Evolutionary conservation across 169 alveolate species (phyloP), one percentile per base, ranked within the genome.

Genomic region (Toxoplasma gondii): DNA sequence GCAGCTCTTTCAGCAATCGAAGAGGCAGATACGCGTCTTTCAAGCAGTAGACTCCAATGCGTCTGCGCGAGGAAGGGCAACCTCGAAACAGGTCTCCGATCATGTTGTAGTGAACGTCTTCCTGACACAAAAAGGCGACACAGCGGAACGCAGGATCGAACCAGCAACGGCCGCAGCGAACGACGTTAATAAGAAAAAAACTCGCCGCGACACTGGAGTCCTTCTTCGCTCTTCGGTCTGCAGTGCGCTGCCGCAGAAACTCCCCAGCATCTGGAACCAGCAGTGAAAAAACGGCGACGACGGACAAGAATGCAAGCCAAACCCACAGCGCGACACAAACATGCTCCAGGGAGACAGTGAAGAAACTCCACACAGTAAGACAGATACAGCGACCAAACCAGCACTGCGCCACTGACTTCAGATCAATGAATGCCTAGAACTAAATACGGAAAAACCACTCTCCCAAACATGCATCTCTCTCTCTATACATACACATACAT

Each of bases 31-130:
- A 95, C 4, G 99, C 99, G 95, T 99, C 99, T 97, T 99, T 99
- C 93, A 99, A 97, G 96, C 99, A 99, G 97, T 99, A 99, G 53
- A 99, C 98, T 69, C 99, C 99, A 41, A 99, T 96, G 94, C 99
- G 98, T 82, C 99, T 97, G 81, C 99, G 97, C 16, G 99, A 98
- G 91, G 98, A 99, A 19, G 99, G 98, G 94, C 98, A 98, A 53
- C 99, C 99, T 43, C 95, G 95, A 96, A 98, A 98, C 78, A 99
- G 97, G 84, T 98, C 99, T 45, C 99, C 97, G 92, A 99, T 98
- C 94, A 98, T 98, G 94, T 99, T 97, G 96, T 99, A 98, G 96
- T 98, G 99, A 16, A 99, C 99, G 91, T 99, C 99, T 96, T 99
- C 99, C 95, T 92, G 92, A n/a, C 0, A 31, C 0, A 22, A 88